Evolutionary conservation across 495 filamentous ascomycete species (phyloP).

Genomic region (Aspergillus bridgeri): DNA sequence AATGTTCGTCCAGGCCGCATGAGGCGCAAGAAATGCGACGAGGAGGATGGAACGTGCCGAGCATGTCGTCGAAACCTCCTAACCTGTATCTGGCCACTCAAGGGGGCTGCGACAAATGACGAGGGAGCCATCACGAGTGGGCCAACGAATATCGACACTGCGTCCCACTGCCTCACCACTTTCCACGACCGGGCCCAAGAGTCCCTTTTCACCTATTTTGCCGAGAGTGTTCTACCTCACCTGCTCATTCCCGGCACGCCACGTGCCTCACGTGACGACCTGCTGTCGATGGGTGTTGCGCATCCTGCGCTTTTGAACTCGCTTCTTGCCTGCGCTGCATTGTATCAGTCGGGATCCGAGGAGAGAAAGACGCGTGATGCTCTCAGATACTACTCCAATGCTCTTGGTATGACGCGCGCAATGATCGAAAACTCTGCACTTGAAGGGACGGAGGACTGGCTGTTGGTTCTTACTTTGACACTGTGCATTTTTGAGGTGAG

Average conservation of each 20-base stretch:
- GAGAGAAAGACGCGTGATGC: not conserved
- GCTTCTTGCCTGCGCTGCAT: slow-evolving; percentile 2
- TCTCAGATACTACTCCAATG: slow-evolving; percentile 1
- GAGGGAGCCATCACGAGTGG: not conserved
- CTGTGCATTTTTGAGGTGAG: slow-evolving; percentile 6
- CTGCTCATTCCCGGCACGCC: slow-evolving; percentile 4
- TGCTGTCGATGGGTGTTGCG: not conserved
- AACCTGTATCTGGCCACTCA: slow-evolving; percentile 3
- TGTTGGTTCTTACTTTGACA: not conserved
- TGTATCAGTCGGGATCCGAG: not conserved
- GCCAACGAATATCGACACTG: not conserved
- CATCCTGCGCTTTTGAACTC: not conserved
- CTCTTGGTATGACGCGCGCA: not conserved
- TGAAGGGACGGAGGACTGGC: slow-evolving; percentile 5
- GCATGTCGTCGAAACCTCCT: slow-evolving; percentile 7
- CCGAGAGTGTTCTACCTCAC: not conserved
- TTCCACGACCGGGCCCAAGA: not conserved
- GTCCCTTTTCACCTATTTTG: not conserved
- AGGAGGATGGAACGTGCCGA: not conserved
- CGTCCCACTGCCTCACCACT: not conserved
- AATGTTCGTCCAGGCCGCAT: not conserved
- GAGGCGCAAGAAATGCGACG: slow-evolving; percentile 5
- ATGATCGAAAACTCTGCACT: slow-evolving; percentile 3
- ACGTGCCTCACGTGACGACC: not conserved
- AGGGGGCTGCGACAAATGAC: not conserved